These are phyloP conservation scores for Fusarium nelsonii DNA, from an alignment of 2,329 filamentous ascomycete species.

Conservation along the genomic window DNA sequence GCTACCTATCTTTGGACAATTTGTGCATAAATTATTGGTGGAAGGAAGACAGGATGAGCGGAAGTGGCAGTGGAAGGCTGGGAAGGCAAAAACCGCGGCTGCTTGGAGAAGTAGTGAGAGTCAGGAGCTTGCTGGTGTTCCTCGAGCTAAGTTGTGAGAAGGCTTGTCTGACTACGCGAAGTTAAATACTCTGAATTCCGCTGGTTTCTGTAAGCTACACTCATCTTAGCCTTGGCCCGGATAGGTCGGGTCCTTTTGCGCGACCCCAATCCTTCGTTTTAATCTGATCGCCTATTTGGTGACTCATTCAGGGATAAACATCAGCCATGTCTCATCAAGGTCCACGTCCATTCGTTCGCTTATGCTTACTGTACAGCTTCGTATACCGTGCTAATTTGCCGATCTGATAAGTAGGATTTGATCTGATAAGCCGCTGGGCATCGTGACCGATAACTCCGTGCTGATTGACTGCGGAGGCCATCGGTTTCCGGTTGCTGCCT, in stretches of 20 bases:
- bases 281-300: background rate
- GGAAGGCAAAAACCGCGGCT: slow-evolving; percentile 24
- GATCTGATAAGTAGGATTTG: slow-evolving; percentile 27
- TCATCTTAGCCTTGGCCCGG: background rate
- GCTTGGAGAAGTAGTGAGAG: slow-evolving; percentile 35
- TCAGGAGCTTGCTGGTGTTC: slow-evolving; percentile 28
- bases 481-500: background rate
- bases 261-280: background rate
- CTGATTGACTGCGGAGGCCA: background rate
- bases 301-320: background rate
- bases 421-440: slow-evolving; percentile 17
- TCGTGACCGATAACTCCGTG: slow-evolving; percentile 34
- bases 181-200: too few relatives aligned
- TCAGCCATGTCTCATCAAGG: background rate
- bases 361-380: background rate
- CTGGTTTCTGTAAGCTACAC: too few relatives aligned
- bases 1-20: slow-evolving; percentile 31
- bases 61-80: slow-evolving; percentile 37
- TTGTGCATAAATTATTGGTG: slow-evolving; percentile 20
- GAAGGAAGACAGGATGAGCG: slow-evolving; percentile 19
- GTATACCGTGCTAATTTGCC: background rate
- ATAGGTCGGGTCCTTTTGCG: slow-evolving; percentile 7
- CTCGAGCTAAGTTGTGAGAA: slow-evolving; percentile 24
- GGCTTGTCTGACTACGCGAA: too few relatives aligned
- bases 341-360: background rate